Evolutionary conservation across 1,139 yeast genomes (phyloP).

Genomic region (Geotrichum carabidarum): DNA sequence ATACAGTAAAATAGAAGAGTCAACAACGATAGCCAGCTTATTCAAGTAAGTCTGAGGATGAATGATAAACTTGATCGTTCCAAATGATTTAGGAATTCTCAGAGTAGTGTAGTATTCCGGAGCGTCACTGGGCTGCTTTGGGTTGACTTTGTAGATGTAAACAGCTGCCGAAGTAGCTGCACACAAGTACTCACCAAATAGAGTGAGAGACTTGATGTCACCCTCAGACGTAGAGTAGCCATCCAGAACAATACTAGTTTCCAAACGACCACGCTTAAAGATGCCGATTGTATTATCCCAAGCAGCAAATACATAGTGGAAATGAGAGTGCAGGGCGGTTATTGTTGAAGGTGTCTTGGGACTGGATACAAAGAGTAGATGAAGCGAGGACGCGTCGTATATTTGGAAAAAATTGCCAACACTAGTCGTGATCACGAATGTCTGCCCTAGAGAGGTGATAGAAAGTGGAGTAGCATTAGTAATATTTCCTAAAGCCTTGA

Average conservation of each 20-base stretch:
- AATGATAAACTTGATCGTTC: slow-evolving; percentile 59
- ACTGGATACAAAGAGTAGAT: slow-evolving; percentile 79
- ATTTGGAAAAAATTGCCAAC: slow-evolving; percentile 90
- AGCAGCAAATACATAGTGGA: slow-evolving; percentile 78
- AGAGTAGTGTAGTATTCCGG: slow-evolving; percentile 55
- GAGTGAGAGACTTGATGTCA: slow-evolving; percentile 48
- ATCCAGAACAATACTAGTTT: slow-evolving; percentile 46
- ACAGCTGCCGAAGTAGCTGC: slow-evolving; percentile 54
- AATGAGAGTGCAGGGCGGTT: slow-evolving; percentile 69
- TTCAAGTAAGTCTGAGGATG: slow-evolving; percentile 93
- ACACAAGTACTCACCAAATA: slow-evolving; percentile 77
- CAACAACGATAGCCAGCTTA: slow-evolving; percentile 70
- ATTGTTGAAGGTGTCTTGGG: slow-evolving; percentile 68
- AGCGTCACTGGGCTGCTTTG: slow-evolving; percentile 32
- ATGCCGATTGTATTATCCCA: slow-evolving; percentile 69
- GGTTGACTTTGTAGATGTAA: slow-evolving; percentile 56
- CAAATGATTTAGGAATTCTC: slow-evolving; percentile 54
- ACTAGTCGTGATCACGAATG: slow-evolving; percentile 81
- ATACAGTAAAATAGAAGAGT: slow-evolving; percentile 52
- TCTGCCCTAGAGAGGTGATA: slow-evolving; percentile 79
- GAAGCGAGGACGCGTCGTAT: slow-evolving; percentile 85
- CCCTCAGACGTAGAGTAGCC: slow-evolving; percentile 24
- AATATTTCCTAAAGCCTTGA: slow-evolving; percentile 42
- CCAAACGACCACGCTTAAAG: slow-evolving; percentile 76
- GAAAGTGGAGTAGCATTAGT: slow-evolving; percentile 76